Evolutionary conservation across 352 stramenopile genomes (phyloP).

Genomic region (Albugo laibachii): DNA sequence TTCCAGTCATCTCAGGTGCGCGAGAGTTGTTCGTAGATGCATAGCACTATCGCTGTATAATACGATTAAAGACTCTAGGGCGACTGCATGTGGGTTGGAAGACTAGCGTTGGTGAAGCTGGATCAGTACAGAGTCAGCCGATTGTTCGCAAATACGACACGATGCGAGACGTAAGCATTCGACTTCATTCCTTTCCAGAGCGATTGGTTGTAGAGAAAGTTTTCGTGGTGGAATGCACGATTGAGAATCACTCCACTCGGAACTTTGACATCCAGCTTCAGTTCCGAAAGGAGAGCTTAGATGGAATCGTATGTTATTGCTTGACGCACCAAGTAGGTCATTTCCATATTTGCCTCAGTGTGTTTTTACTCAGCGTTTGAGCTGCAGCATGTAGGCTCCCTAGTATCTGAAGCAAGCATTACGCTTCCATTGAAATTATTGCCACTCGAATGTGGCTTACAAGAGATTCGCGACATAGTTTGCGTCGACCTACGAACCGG

Average conservation of each 20-base stretch:
- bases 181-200: slow-evolving; percentile 21
- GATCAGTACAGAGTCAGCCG: slow-evolving; percentile 58
- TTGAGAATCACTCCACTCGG: slow-evolving; percentile 51
- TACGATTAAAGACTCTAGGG: slow-evolving; percentile 43
- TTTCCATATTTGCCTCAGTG: not conserved
- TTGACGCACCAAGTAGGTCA: slow-evolving; percentile 43
- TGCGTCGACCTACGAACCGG: slow-evolving; percentile 47
- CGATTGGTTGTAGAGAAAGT: slow-evolving; percentile 24
- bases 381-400: slow-evolving; percentile 31
- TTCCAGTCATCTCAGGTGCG: too few species aligned
- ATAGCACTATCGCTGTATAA: not conserved
- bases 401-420: slow-evolving; percentile 22
- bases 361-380: not conserved
- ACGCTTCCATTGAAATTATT: slow-evolving; percentile 43
- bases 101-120: slow-evolving; percentile 55
- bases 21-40: not conserved
- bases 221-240: slow-evolving; percentile 24
- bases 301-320: slow-evolving; percentile 45
- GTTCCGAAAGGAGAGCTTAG: slow-evolving; percentile 47
- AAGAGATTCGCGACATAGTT: slow-evolving; percentile 28
- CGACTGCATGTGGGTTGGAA: slow-evolving; percentile 71
- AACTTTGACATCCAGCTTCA: slow-evolving; percentile 50
- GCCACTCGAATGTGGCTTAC: slow-evolving; percentile 37
- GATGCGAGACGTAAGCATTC: slow-evolving; percentile 21
- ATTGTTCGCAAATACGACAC: slow-evolving; percentile 36